Evolutionary conservation across 441 rosid genomes (phyloP).

Genomic region (Erodium moschatum): DNA sequence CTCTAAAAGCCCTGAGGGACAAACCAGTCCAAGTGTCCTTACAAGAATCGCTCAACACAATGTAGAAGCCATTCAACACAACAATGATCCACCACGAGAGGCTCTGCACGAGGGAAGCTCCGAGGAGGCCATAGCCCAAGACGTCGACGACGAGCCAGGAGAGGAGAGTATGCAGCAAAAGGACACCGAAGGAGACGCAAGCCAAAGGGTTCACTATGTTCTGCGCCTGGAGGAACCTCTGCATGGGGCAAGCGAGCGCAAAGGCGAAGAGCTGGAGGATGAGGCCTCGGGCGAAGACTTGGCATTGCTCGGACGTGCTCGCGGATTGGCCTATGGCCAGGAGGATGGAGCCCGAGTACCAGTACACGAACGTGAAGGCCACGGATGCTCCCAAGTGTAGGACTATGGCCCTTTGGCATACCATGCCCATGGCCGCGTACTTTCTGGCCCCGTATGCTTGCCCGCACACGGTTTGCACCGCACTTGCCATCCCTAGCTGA

Average conservation of each 20-base stretch:
- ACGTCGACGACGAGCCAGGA: constrained; percentile 53
- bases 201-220: constrained; percentile 90
- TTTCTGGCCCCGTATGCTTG: constrained; percentile 91
- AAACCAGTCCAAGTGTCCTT: constrained; percentile 80
- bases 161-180: constrained; percentile 54
- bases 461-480: constrained; percentile 92
- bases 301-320: constrained; percentile 57
- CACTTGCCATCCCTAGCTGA: constrained; percentile 94
- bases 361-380: constrained; percentile 61
- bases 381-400: constrained; percentile 67
- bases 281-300: constrained; percentile 64
- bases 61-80: constrained; percentile 41
- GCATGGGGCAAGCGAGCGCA: constrained; percentile 73
- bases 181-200: constrained; percentile 61
- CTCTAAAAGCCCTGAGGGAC: constrained; percentile 48
- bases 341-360: constrained; percentile 59
- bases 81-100: constrained; percentile 84
- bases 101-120: constrained; percentile 57
- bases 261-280: constrained; percentile 84
- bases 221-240: constrained; percentile 90
- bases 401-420: constrained; percentile 74
- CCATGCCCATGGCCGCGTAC: constrained; percentile 68
- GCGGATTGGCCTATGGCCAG: constrained; percentile 50
- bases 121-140: constrained; percentile 53
- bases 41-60: constrained; percentile 60